Conservation (phyloP, 768 basidiomycete species). For the Cantharellus anzutake region DNA sequence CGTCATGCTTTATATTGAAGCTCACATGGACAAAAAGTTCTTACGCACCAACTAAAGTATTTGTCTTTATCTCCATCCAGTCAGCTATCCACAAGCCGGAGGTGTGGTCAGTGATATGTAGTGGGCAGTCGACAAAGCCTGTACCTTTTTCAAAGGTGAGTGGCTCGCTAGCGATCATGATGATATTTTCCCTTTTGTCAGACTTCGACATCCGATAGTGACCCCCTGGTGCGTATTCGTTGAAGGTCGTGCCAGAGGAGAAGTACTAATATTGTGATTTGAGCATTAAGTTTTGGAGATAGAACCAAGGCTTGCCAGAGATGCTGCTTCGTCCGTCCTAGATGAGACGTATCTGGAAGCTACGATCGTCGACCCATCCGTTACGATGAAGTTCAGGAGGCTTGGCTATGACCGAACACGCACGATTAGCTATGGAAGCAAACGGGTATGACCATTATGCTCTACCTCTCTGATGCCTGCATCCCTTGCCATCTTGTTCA, state of each 20-base stretch:
- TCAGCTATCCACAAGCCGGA: slow-evolving; percentile 34
- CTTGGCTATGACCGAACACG: slow-evolving; percentile 36
- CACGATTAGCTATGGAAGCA: not conserved
- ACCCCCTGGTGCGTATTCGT: slow-evolving; percentile 72
- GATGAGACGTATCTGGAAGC: slow-evolving; percentile 93
- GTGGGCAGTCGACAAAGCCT: slow-evolving; percentile 2
- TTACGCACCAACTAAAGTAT: slow-evolving; percentile 49
- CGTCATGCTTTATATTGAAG: too few relatives aligned
- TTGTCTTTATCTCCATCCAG: slow-evolving; percentile 98
- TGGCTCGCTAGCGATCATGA: slow-evolving; percentile 89
- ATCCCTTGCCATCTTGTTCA: slow-evolving; percentile 61
- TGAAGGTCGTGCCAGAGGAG: slow-evolving; percentile 87
- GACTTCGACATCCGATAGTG: slow-evolving; percentile 92
- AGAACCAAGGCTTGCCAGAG: slow-evolving; percentile 34
- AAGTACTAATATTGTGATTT: slow-evolving; percentile 42
- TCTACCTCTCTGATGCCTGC: slow-evolving; percentile 52
- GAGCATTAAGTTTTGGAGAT: slow-evolving; percentile 2
- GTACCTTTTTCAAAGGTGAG: slow-evolving; percentile 88
- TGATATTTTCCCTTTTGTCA: slow-evolving; percentile 90
- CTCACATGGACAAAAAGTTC: not conserved
- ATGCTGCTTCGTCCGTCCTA: slow-evolving; percentile 78
- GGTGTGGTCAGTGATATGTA: not conserved
- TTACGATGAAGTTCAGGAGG: slow-evolving; percentile 89
- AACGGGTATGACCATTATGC: not conserved
- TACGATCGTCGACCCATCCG: slow-evolving; percentile 85